phyloP scores from a whole-genome alignment of 345 rosid genomes.

The Zanthoxylum bungeanum region DNA sequence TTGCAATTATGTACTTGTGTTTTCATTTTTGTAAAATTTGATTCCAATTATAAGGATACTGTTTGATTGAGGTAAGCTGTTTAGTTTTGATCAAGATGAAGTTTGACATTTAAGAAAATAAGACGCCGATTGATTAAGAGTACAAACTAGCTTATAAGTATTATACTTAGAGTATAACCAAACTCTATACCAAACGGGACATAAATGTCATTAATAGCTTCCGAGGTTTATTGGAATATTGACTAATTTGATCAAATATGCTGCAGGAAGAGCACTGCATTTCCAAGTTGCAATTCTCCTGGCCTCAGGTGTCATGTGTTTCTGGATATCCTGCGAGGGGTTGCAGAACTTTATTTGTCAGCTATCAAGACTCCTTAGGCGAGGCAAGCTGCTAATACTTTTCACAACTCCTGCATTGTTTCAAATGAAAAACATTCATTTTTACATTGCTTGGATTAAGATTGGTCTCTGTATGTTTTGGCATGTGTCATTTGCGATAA shows the following conservation, averaged over 20 bases:
- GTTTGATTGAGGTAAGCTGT: neutral
- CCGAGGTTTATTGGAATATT: neutral
- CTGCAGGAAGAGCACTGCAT: constrained; percentile 88
- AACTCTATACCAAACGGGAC: too few species aligned
- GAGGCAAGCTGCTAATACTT: constrained; percentile 36
- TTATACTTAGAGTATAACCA: too few species aligned
- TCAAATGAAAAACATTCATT: neutral
- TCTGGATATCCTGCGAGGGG: constrained; percentile 75
- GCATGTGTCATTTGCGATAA: neutral
- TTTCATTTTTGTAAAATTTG: neutral
- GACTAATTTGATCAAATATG: constrained; percentile 2
- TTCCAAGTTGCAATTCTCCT: constrained; percentile 69
- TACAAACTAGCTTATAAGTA: too few species aligned
- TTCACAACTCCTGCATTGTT: neutral
- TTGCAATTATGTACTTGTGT: neutral
- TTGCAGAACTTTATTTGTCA: constrained; percentile 60
- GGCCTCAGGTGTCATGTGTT: constrained; percentile 78
- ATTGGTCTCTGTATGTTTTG: neutral
- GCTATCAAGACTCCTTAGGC: constrained; percentile 51
- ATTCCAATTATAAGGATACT: neutral
- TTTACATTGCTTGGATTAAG: neutral
- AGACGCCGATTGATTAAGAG: too few species aligned
- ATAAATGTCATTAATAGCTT: neutral
- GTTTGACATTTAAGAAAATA: neutral
- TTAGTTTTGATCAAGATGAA: neutral